A percentile compares a stretch with the other conserved stretches of the same genome.
phyloP scores from a whole-genome alignment of 352 stramenopile species.

The Albugo laibachii region DNA sequence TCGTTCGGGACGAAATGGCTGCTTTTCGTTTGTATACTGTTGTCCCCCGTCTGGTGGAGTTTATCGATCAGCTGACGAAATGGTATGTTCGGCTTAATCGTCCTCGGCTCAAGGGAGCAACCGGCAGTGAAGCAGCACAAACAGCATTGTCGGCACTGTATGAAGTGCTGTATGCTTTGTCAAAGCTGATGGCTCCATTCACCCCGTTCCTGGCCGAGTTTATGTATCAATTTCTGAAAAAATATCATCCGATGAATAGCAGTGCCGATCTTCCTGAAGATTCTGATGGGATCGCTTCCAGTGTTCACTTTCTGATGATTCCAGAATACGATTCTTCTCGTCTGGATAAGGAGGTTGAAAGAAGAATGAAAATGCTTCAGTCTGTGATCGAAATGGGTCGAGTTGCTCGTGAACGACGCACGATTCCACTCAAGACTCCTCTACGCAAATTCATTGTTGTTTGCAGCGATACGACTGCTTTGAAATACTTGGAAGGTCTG shows the following conservation, averaged over 20 bases:
- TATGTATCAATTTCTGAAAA: conserved; percentile 97
- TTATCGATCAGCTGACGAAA: conserved; percentile 98
- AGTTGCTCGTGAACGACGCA: conserved; percentile 90
- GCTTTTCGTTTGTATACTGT: conserved; percentile 99
- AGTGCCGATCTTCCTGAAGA: conserved; percentile 50
- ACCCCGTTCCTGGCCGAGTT: conserved; percentile 99
- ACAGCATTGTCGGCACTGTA: conserved; percentile 91
- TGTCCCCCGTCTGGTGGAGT: conserved; percentile 92
- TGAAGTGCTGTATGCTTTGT: conserved; percentile 91
- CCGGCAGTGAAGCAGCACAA: conserved; percentile 71
- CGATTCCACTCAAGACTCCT: conserved; percentile 94
- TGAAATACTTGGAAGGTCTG: conserved; percentile 61
- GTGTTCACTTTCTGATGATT: conserved; percentile 92
- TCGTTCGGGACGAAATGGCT: conserved; percentile 94
- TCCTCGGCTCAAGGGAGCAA: conserved; percentile 90
- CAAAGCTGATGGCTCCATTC: conserved; percentile 96
- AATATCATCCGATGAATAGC: conserved; percentile 81
- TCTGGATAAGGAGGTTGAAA: conserved; percentile 87
- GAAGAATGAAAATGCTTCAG: conserved; percentile 91
- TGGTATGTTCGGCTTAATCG: conserved; percentile 99
- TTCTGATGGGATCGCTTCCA: conserved; percentile 82
- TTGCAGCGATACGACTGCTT: conserved; percentile 56
- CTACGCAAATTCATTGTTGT: conserved; percentile 94
- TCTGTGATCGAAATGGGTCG: conserved; percentile 92
- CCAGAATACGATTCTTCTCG: conserved; percentile 83